These are phyloP conservation scores for Bipolaris oryzae DNA, from an alignment of 2,329 filamentous ascomycete genomes.

Conservation along the genomic window DNA sequence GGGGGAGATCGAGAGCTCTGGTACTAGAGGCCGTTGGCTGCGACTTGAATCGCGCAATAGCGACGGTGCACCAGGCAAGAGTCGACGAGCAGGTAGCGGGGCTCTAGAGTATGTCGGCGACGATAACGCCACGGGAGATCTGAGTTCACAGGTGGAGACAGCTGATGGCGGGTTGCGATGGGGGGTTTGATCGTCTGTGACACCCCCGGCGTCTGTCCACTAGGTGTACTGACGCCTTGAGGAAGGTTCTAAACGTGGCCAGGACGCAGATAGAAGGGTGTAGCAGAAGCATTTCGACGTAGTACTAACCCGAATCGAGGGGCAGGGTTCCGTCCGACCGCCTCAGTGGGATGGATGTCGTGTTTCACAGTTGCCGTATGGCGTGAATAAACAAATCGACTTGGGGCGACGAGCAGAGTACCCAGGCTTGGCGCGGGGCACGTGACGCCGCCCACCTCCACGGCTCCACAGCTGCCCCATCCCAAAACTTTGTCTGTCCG, in stretches of 20 bases:
- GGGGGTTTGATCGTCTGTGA: constrained; percentile 12
- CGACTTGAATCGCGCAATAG: constrained; percentile 14
- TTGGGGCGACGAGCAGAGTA: background rate
- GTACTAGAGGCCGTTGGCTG: constrained; percentile 29
- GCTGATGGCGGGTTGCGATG: constrained; percentile 20
- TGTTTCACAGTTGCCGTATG: constrained; percentile 7
- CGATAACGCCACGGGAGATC: constrained; percentile 13
- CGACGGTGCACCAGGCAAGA: constrained; percentile 4
- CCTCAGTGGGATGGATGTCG: constrained; percentile 18
- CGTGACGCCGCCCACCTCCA: constrained; percentile 3
- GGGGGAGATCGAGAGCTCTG: constrained; percentile 17
- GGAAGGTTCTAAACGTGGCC: constrained; percentile 14
- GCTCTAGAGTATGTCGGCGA: constrained; percentile 23
- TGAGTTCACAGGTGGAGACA: constrained; percentile 18
- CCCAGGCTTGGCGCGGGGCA: constrained; percentile 1
- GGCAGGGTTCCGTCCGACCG: constrained; percentile 5
- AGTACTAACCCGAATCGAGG: background rate
- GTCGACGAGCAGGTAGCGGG: constrained; percentile 6
- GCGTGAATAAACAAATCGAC: constrained; percentile 4
- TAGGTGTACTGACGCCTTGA: constrained; percentile 13
- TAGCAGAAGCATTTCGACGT: background rate
- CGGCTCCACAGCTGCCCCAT: background rate
- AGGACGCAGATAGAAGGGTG: constrained; percentile 1
- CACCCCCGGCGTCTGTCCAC: constrained; percentile 20
- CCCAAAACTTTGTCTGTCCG: constrained; percentile 2